Evolutionary conservation across 2,329 filamentous ascomycete genomes (phyloP).

Genomic region (Leptoxyphium fumago): DNA sequence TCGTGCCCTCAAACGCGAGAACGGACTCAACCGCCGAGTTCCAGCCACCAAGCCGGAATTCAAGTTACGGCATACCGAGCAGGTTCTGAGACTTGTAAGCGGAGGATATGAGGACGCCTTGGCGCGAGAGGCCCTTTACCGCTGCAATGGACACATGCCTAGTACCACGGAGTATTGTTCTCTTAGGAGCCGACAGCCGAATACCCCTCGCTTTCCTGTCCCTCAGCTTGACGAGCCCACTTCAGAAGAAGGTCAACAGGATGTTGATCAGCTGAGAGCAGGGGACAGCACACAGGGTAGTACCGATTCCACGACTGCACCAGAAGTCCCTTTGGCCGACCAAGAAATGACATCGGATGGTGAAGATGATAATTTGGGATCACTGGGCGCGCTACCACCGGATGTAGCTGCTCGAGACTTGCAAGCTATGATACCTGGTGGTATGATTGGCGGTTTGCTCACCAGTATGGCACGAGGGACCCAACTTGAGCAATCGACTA

Average conservation of each 20-base stretch:
- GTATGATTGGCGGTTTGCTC: neutral
- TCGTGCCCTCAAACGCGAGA: constrained; percentile 46
- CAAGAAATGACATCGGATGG: neutral
- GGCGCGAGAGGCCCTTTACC: constrained; percentile 65
- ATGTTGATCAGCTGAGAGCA: constrained; percentile 1
- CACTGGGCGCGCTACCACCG: constrained; percentile 11
- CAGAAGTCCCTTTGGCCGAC: constrained; percentile 1
- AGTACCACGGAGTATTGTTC: constrained; percentile 61
- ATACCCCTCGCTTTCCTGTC: constrained; percentile 16
- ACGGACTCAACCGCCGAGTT: constrained; percentile 38
- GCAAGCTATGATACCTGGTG: constrained; percentile 6
- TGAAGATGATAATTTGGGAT: constrained; percentile 5
- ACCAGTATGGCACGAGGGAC: neutral
- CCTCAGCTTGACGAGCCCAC: constrained; percentile 1
- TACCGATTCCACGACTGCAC: neutral
- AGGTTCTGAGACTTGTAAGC: constrained; percentile 29
- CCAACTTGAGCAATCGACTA: neutral
- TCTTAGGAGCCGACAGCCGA: constrained; percentile 18
- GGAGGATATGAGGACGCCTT: constrained; percentile 45
- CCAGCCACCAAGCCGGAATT: constrained; percentile 37
- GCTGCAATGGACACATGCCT: constrained; percentile 52
- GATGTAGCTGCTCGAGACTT: constrained; percentile 12
- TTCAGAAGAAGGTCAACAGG: constrained; percentile 9
- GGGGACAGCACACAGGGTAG: neutral
- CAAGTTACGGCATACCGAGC: constrained; percentile 32